Evolutionary conservation across 768 basidiomycete genomes (phyloP), one percentile per base, ranked within the genome.

Genomic region (Suillus cothurnatus): DNA sequence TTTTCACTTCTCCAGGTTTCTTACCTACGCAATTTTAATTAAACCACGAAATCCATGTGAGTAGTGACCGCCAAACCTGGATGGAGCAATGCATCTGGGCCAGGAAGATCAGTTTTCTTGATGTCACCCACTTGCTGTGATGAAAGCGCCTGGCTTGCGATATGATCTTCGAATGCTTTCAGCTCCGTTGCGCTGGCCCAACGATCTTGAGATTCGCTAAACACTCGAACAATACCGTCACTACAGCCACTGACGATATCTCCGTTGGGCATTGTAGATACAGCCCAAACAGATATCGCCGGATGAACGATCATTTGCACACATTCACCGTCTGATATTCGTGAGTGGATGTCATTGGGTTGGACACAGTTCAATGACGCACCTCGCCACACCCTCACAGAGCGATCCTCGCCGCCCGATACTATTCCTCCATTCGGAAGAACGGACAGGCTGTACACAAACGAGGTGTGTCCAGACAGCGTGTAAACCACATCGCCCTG

Each of bases 271-370:
- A 95, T 88, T 7, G 88, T 84, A 1, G 93, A 89, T 19, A 97
- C 93, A 3, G 92, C 81, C 97, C 97, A 99, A 2, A 99, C 93
- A n/a, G 97, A 98, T 63, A 97, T 93, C 9, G 94, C 94, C 8
- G 97, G 95, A 72, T 97, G 95, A 12, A 93, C 86, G 66, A 99
- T 88, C 12, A 91, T 92, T 76, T 99, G 97, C 7, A 85, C 77
- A 69, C 93, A 93, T 76, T 95, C 93, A 17, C 93, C 95, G 68
- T 94, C 96, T 93, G 69, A 38, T 41, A 34, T 26, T 47, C 45
- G 56, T 63, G 61, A 61, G 64, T 53, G 55, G 68, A 63, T n/a
- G 12, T 31, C 26, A 5, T 23, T 61, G 31, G 56, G 47, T 53
- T 31, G 34, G 8, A 34, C 47, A n/a, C 11, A 28, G 21, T 61